Conservation (phyloP, 192 early-diverging fungal species). For the Gryganskiella cystojenkinii region DNA sequence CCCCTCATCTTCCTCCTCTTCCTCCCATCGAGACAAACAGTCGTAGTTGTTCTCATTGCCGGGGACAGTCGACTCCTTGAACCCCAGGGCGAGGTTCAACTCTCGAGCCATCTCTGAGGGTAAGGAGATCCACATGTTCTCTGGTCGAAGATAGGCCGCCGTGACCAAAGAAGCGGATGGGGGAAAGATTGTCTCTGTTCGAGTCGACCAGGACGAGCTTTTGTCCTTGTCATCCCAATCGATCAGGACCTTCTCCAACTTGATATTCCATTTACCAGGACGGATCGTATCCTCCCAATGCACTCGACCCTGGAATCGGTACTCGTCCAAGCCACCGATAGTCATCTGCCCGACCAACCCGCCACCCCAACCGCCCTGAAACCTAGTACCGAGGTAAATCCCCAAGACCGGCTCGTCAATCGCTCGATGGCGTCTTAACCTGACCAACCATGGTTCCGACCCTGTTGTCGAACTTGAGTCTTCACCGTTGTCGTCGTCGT, state of each 20-base stretch:
- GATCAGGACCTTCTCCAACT: background rate
- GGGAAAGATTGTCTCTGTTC: background rate
- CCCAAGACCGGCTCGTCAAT: background rate
- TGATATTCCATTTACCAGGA: background rate
- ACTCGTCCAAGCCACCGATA: conserved; percentile 1
- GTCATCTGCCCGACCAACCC: background rate
- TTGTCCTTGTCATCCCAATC: background rate
- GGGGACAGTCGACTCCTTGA: background rate
- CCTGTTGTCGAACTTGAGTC: background rate
- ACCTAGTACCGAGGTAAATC: background rate
- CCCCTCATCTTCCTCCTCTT: too few species aligned
- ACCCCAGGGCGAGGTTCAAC: too few species aligned
- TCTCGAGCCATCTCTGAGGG: too few species aligned
- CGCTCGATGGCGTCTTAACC: too few species aligned
- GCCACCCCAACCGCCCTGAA: background rate
- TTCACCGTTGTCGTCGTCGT: background rate
- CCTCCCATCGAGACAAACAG: too few species aligned
- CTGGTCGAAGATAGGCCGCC: too few species aligned
- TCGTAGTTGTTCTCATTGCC: too few species aligned
- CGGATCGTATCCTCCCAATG: background rate
- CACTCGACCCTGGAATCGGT: background rate
- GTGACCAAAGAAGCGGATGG: too few species aligned
- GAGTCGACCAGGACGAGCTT: background rate
- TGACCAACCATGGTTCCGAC: background rate
- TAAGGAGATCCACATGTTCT: too few species aligned